Base-by-base conservation (phyloP, 2,329 filamentous ascomycete species). In the Hymenoscyphus occultus region DNA sequence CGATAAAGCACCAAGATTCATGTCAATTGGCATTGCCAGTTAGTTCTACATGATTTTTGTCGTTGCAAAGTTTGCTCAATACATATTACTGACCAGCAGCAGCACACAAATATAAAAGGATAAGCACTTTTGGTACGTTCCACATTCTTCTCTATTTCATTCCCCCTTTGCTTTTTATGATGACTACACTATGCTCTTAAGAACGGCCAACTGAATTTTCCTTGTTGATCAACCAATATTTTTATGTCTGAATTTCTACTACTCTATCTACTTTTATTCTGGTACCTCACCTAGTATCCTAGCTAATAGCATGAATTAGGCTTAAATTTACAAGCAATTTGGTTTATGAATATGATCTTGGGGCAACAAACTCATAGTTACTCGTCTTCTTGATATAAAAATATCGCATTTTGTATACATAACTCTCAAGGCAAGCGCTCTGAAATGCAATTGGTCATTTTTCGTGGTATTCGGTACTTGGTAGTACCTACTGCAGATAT, bases 1-100 rank as follows among this genome's bases (percentile, higher is more conserved):
- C 31, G 65, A 39, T 65, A 31, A 65, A 59, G 22, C 16, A 39
- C n/a, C 45, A 22, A 51, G 19, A 16, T 12, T 19, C 22, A 28
- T 51, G 10, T 19, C 45, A 19, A 51, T 28, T 51, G 45, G n/a
- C 45, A 51, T 35, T 35, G 35, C 35, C 35, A 35, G 5, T 35
- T 35, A 35, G 10, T 10, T 51, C 1, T 22, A 10, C 45, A 51
- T 51, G 19, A 51, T 5, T 28, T 51, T 5, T 51, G n/a, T 22
- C 22, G 9, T 51, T n/a, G n/a, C 45, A 51, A 10, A 16, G 10
- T 19, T 22, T 51, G 16, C 42, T 22, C n/a, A 7, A 28, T 22
- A 51, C 19, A 51, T 13, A 3, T 22, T 28, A 9, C 45, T 51
- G 28, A 51, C 22, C n/a, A 51, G 4, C 35, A 35, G 35, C 35